phyloP scores from a whole-genome alignment of 2,329 filamentous ascomycete genomes.

The Colletotrichum spinosum region DNA sequence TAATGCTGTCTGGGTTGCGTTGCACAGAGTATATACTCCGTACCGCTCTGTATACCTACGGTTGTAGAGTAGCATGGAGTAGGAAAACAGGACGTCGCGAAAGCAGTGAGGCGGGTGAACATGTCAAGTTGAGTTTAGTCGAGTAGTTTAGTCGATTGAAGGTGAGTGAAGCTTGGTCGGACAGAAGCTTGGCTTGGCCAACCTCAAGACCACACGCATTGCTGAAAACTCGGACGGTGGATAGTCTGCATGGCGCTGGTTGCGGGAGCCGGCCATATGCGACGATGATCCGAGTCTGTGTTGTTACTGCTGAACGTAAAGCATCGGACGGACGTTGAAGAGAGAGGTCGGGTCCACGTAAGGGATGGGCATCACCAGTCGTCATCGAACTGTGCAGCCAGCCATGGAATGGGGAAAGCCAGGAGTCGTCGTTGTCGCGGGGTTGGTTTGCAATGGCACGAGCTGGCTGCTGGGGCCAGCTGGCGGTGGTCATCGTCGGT shows the following conservation, averaged over 20 bases:
- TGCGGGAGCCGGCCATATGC: conserved; percentile 24
- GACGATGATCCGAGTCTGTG: conserved; percentile 26
- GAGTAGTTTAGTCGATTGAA: background rate
- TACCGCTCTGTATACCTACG: conserved; percentile 5
- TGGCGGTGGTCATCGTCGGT: background rate
- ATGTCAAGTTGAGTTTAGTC: too few species aligned
- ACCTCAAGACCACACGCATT: background rate
- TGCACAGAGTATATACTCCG: background rate
- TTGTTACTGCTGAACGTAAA: conserved; percentile 22
- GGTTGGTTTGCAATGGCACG: background rate
- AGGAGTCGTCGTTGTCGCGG: background rate
- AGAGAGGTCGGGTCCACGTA: too few species aligned
- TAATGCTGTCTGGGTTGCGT: conserved; percentile 10
- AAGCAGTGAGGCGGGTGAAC: conserved; percentile 7
- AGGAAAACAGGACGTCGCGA: conserved; percentile 7
- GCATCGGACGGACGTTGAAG: conserved; percentile 9
- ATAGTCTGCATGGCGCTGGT: conserved; percentile 28
- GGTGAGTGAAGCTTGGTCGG: conserved; percentile 24
- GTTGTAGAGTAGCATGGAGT: background rate
- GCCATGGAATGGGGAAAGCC: conserved; percentile 1
- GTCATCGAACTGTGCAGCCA: conserved; percentile 2
- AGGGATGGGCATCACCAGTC: background rate
- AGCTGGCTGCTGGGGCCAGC: background rate
- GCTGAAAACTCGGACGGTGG: conserved; percentile 26
- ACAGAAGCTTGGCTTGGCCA: conserved; percentile 4